These are phyloP conservation scores for Thielaviopsis euricoi DNA, from an alignment of 2,329 filamentous ascomycete species.

Conservation along the genomic window DNA sequence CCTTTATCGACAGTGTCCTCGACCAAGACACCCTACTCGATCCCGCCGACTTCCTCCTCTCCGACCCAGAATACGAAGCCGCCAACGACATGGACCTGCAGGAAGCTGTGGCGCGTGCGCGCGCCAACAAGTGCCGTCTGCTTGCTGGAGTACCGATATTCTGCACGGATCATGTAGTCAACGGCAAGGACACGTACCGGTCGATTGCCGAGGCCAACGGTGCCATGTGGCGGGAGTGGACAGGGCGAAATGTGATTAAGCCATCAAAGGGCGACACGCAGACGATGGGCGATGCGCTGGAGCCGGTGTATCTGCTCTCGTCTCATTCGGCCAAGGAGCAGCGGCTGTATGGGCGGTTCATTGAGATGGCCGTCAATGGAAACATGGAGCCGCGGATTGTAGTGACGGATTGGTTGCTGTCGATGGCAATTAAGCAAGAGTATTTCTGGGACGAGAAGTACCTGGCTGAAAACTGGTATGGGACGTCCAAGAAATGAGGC, in stretches of 20 bases:
- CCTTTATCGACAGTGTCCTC: conserved; percentile 65
- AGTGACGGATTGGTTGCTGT: conserved; percentile 73
- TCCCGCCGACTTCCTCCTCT: conserved; percentile 48
- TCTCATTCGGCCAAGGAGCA: conserved; percentile 50
- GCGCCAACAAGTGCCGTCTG: conserved; percentile 59
- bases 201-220: conserved; percentile 80
- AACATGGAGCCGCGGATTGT: conserved; percentile 72
- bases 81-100: conserved; percentile 53
- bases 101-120: conserved; percentile 52
- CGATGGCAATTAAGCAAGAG: conserved; percentile 77
- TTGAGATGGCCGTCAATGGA: conserved; percentile 58
- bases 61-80: conserved; percentile 57
- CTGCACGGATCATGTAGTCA: conserved; percentile 63
- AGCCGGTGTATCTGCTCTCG: conserved; percentile 72
- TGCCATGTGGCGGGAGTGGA: conserved; percentile 65
- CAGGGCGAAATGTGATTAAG: conserved; percentile 50
- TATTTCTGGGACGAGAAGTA: conserved; percentile 52
- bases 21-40: conserved; percentile 48
- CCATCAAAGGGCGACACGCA: conserved; percentile 41
- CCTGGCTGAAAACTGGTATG: conserved; percentile 23
- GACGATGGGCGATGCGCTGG: conserved; percentile 34
- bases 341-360: conserved; percentile 64
- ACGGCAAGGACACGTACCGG: conserved; percentile 71
- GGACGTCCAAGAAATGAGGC: not conserved
- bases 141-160: conserved; percentile 65